Evolutionary conservation across 805 yeast species (phyloP), one percentile per base, ranked within the genome.

Genomic region (Lachancea sp.): DNA sequence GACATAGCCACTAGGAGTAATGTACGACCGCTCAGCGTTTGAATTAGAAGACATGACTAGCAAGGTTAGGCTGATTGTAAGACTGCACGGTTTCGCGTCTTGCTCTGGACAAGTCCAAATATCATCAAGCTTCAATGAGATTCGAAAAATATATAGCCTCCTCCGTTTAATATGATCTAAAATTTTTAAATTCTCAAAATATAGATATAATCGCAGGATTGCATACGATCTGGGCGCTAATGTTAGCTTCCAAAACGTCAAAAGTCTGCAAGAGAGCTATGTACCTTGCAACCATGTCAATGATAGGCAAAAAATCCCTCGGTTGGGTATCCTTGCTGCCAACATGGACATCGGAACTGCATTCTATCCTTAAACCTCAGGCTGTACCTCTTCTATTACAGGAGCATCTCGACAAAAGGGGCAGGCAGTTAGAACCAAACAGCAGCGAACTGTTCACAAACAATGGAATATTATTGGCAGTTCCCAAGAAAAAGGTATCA

Each of bases 401-500:
- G 38, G 64, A 69, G 50, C 64, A 66, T 46, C 50, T 74, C 26
- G 67, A 65, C 44, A 61, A 62, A 25, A 48, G 49, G 32, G 28
- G 50, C 13, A 47, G 47, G 9, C 55, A 58, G 32, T 97, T 97
- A 49, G 90, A 97, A 61, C 88, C 88, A 42, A 78, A 74, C 36
- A 70, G 65, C 20, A 96, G 95, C 22, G 71, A 62, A 15, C 61
- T 67, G 43, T 70, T 72, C 61, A 62, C 70, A 22, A 83, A 78
- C 50, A 73, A 78, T 49, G 95, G 94, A n/a, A 74, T 84, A 22
- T 67, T 86, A 40, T 69, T 70, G 50, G 98, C 98, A 5, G 97
- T 80, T 5, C 97, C 98, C 41, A 92, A 92, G 71, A 88, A 89
- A 76, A 89, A 88, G 63, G 78, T 78, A 2, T 87, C 97, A 6